Conservation (phyloP, 805 yeast species). For the Yamadazyma sp. region DNA sequence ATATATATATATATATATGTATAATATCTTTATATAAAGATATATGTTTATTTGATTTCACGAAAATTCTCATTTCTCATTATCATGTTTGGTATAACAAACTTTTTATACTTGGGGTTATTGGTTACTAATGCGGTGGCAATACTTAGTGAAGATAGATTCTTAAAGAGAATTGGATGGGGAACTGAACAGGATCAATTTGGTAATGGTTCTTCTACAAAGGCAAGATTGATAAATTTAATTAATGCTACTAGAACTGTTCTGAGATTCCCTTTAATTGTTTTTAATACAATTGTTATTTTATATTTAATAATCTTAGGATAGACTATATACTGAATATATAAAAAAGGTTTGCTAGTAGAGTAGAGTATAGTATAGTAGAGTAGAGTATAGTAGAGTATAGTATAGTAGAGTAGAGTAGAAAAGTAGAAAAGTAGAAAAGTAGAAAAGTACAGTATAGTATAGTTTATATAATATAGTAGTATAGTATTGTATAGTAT, state of each 20-base stretch:
- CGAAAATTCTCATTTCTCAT: conserved; percentile 1
- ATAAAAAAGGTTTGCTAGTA: too few species aligned
- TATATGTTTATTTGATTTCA: too few species aligned
- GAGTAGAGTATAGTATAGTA: too few species aligned
- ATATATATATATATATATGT: too few species aligned
- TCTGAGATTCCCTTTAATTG: conserved; percentile 70
- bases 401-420: too few species aligned
- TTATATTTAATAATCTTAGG: conserved; percentile 37
- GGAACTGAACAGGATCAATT: conserved; percentile 21
- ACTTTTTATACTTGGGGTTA: conserved; percentile 52
- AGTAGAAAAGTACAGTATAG: too few species aligned
- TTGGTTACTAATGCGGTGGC: conserved; percentile 73
- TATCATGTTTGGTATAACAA: conserved; percentile 59
- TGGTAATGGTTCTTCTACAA: conserved; percentile 36
- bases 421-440: too few species aligned
- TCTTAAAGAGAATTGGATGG: conserved; percentile 57
- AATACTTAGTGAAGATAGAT: conserved; percentile 75
- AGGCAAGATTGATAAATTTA: conserved; percentile 57
- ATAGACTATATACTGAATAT: too few species aligned
- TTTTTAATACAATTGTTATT: conserved; percentile 62
- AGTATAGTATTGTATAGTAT: too few species aligned
- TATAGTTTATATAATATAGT: too few species aligned
- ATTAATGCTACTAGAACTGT: conserved; percentile 75
- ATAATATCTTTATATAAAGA: too few species aligned
- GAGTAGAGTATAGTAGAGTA: too few species aligned